Conservation (phyloP, 2,329 filamentous ascomycete species). For the Mollisia scopiformis region DNA sequence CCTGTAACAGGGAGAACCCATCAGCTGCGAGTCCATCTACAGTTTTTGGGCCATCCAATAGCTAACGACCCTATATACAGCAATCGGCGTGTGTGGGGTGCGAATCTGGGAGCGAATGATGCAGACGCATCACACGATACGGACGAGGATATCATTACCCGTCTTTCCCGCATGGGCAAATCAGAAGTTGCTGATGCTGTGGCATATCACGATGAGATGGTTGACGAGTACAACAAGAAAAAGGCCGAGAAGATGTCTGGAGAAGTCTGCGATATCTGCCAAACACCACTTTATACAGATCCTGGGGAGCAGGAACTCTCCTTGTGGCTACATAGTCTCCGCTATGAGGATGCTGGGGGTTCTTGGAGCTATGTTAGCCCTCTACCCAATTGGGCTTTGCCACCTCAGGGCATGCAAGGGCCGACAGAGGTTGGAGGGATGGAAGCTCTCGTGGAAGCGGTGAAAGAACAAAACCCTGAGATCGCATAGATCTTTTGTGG, state of each 20-base stretch:
- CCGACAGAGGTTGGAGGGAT: conserved; percentile 68
- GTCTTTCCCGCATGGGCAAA: conserved; percentile 89
- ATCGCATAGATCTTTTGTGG: conserved; percentile 26
- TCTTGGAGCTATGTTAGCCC: conserved; percentile 86
- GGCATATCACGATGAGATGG: conserved; percentile 92
- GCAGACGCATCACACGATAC: conserved; percentile 69
- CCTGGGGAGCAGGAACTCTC: conserved; percentile 88
- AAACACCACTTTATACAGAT: conserved; percentile 90
- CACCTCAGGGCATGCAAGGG: conserved; percentile 61
- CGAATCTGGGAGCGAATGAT: conserved; percentile 70
- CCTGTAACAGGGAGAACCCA: conserved; percentile 94
- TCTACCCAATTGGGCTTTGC: conserved; percentile 84
- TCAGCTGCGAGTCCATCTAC: conserved; percentile 91
- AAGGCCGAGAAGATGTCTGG: conserved; percentile 95
- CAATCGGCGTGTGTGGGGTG: conserved; percentile 89
- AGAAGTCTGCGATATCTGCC: conserved; percentile 76
- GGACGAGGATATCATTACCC: conserved; percentile 88
- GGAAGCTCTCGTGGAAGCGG: conserved; percentile 60
- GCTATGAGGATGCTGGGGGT: conserved; percentile 83
- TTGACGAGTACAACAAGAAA: conserved; percentile 84
- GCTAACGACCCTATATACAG: conserved; percentile 98
- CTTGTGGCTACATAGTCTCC: conserved; percentile 89
- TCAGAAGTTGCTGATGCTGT: conserved; percentile 85
- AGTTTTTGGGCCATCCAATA: conserved; percentile 93
- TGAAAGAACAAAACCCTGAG: conserved; percentile 37